Base-by-base conservation (phyloP, 2,329 filamentous ascomycete species). In the Parastagonospora nodorum region DNA sequence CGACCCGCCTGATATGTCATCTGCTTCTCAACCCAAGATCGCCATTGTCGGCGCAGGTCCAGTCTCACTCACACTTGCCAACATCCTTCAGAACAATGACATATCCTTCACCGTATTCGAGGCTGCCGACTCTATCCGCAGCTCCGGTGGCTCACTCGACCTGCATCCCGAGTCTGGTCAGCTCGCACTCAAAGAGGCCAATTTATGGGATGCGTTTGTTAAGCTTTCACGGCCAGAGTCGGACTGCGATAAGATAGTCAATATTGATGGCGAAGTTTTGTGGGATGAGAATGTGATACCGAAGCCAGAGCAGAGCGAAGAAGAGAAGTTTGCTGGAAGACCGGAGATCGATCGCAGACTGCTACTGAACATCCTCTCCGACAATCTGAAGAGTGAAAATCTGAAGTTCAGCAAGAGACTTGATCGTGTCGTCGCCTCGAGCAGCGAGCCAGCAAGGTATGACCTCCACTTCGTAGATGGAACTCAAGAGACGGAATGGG, bases 161-260 rank as follows among this genome's bases (percentile, higher is more conserved):
- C 67, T 86, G 8, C 82, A 85, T 55, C 77, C 76, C 0, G 55
- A 70, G 2, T 79, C 78, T 1, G 82, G 83, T 0, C 76, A 84
- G 29, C 69, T 73, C 4, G 82, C 82, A 0, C 62, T 85, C 41
- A 76, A 76, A 45, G 77, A 80, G 48, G 80, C 80, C 4, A 76
- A 75, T 0, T 66, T 85, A 5, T 80, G 74, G 64, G 75, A 79
- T 1, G 72, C 78, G 29, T 85, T 84, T 64, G 57, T 73, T n/a
- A 72, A 77, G 52, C 54, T 78, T 45, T 79, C 80, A 2, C 78
- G 82, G 33, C 80, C 80, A 37, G 81, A 84, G 53, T 76, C 78
- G 48, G 81, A 84, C 47, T 77, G 76, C 28, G 53, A 81, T 48
- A 74, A 79, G 41, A 68, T 84, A 7, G 71, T 78, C 9, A 76